Percentiles rank a stretch among this genome's conserved stretches.
phyloP scores from a whole-genome alignment of 202 grass and related monocot species.

The Hordeum pubiflorum region DNA sequence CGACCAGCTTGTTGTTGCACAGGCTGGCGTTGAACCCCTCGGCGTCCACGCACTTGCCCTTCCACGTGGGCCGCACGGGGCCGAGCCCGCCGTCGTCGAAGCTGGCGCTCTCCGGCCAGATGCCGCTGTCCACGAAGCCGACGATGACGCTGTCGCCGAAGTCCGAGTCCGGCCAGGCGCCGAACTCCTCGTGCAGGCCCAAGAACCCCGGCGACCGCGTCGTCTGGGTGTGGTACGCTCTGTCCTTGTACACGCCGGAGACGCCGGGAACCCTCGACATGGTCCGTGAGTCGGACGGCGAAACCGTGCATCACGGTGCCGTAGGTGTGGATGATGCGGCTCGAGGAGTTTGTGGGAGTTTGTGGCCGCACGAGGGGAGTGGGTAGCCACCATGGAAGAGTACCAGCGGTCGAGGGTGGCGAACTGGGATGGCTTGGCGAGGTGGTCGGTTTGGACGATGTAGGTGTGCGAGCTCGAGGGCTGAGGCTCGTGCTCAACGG shows the following conservation, averaged over 20 bases:
- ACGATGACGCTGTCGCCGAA: neutral
- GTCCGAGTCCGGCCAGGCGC: conserved; percentile 3
- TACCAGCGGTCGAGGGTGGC: conserved; percentile 36
- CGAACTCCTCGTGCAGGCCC: conserved; percentile 17
- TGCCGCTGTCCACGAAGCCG: neutral
- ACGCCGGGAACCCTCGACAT: conserved; percentile 26
- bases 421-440: conserved; percentile 25
- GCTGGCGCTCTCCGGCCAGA: conserved; percentile 22
- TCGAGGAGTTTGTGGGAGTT: neutral
- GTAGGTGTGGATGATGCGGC: conserved; percentile 20
- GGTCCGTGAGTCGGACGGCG: neutral
- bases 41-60: conserved; percentile 28
- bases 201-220: conserved; percentile 35
- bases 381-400: conserved; percentile 23
- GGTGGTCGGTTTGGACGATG: neutral
- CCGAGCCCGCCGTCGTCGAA: conserved; percentile 28
- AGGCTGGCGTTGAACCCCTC: conserved; percentile 27
- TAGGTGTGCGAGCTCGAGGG: neutral
- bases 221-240: neutral
- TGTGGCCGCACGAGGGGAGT: neutral
- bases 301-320: neutral
- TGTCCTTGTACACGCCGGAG: conserved; percentile 21
- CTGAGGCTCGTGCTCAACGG: neutral
- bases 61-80: conserved; percentile 20
- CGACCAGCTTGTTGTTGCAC: conserved; percentile 38